Base-by-base conservation (phyloP, 2,329 filamentous ascomycete species). In the Ophiostoma sp. region DNA sequence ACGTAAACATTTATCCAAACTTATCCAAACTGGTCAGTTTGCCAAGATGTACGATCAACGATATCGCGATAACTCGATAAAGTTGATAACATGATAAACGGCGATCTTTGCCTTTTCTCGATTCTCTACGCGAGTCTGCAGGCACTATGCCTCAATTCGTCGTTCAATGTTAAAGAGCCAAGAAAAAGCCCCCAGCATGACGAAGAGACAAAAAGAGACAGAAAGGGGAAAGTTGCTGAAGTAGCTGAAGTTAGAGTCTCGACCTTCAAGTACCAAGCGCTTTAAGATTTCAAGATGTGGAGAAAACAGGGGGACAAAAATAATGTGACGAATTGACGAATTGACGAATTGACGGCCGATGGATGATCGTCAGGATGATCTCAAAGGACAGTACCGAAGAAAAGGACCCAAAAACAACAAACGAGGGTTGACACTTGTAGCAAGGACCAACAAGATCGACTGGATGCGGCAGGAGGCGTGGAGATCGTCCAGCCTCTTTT, bases 381-480 rank as follows among this genome's bases (percentile, higher is more conserved):
- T 11, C 22, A 55, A 55, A 15, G 50, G 8, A 55, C 22, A 55
- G 3, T 12, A 9, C 15, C 39, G 15, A 42, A 42, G 9, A 42
- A 2, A 61, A 25, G 36, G 33, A 22, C 33, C 28, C 17, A 42
- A 12, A 6, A 63, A 15, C 11, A 28, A n/a, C 12, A 28, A 52
- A 22, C 17, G 19, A n/a, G 5, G 5, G 15, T 52, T 22, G 15
- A 2, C 22, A 52, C 48, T 12, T 42, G 28, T 15, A 33, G 15
- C 15, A 33, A 59, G 25, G 12, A 4, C 28, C 25, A 28, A 28
- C 28, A 61, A 61, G 61, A 64, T 64, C n/a, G 33, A 42, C 61
- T 64, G 61, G n/a, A 42, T 42, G 61, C 61, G 28, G 33, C n/a
- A 42, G 22, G 33, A 64, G 61, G 61, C 33, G 61, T 64, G 61